Evolutionary conservation across 768 basidiomycete species (phyloP), one percentile per base, ranked within the genome.

Genomic region (Xerocomellus chrysenteron): DNA sequence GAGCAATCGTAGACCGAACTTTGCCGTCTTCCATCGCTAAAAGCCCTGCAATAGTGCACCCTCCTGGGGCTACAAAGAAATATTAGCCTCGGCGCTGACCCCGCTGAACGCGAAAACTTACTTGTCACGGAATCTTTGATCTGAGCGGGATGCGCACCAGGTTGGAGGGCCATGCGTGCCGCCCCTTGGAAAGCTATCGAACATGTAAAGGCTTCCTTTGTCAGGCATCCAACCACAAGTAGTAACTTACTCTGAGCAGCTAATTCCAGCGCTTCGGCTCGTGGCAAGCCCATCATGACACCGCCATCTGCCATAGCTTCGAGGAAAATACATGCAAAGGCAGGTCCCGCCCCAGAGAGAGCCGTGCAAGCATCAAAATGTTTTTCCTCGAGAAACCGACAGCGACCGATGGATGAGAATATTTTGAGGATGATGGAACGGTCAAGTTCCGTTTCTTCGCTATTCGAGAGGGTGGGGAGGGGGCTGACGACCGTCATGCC

Each of bases 221-320:
- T 50, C 35, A n/a, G 10, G 11, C 21, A 32, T 49, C 16, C 47
- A 30, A 51, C 2, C 33, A 36, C 11, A 30, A 43, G 32, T 14
- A 35, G 19, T 21, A 16, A 74, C 85, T 65, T 68, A 97, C 96
- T 94, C 75, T 99, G 97, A 44, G 96, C 86, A 47, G 97, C 96
- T 50, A 99, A 76, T 70, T 99, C 97, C 42, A 98, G 74, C 5
- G 97, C 94, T 72, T 98, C 97, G 2, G 86, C 83, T 58, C 97
- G 80, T 4, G 97, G 97, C 50, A 99, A 75, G 32, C 97, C 97
- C 97, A 98, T 98, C 96, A 99, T 98, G 45, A 98, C 97, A 43
- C 94, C 97, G 28, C 97, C 97, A 71, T 98, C 97, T 1, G 94
- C 89, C 94, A 99, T 97, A 0, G 97, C 96, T 73, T 99, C 97